These are phyloP conservation scores for Uncinocarpus reesii DNA, from an alignment of 2,329 filamentous ascomycete species.

Conservation along the genomic window DNA sequence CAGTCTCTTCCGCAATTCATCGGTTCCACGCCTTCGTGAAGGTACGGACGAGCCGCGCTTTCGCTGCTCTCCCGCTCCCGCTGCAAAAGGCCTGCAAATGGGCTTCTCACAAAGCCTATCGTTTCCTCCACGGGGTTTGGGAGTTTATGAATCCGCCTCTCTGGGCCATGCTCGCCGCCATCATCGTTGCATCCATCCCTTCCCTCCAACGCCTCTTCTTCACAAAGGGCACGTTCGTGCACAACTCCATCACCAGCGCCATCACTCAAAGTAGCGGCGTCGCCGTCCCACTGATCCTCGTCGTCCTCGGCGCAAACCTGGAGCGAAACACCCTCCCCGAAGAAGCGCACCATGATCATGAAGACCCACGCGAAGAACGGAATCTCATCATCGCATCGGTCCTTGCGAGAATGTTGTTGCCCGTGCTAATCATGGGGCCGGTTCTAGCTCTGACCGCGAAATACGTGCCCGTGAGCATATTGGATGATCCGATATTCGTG, in stretches of 20 bases:
- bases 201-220: slow-evolving; percentile 77
- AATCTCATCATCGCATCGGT: slow-evolving; percentile 79
- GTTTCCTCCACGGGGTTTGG: slow-evolving; percentile 60
- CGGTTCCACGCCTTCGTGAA: slow-evolving; percentile 16
- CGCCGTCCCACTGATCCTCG: slow-evolving; percentile 86
- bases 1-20: neutral
- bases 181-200: slow-evolving; percentile 82
- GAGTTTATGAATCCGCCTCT: slow-evolving; percentile 97
- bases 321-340: slow-evolving; percentile 78
- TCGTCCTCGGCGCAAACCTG: slow-evolving; percentile 88
- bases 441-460: slow-evolving; percentile 79
- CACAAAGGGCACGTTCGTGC: slow-evolving; percentile 73
- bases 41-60: slow-evolving; percentile 33
- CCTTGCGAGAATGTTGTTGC: slow-evolving; percentile 81
- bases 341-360: slow-evolving; percentile 53
- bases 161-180: slow-evolving; percentile 91
- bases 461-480: slow-evolving; percentile 80
- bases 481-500: slow-evolving; percentile 96
- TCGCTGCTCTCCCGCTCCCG: slow-evolving; percentile 39
- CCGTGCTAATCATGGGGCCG: slow-evolving; percentile 84
- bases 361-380: slow-evolving; percentile 57
- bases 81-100: slow-evolving; percentile 43
- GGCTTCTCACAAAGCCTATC: slow-evolving; percentile 34
- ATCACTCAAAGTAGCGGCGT: slow-evolving; percentile 77
- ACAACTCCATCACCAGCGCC: slow-evolving; percentile 84